Conservation (phyloP, 2,329 filamentous ascomycete genomes). For the Apiospora hydei region DNA sequence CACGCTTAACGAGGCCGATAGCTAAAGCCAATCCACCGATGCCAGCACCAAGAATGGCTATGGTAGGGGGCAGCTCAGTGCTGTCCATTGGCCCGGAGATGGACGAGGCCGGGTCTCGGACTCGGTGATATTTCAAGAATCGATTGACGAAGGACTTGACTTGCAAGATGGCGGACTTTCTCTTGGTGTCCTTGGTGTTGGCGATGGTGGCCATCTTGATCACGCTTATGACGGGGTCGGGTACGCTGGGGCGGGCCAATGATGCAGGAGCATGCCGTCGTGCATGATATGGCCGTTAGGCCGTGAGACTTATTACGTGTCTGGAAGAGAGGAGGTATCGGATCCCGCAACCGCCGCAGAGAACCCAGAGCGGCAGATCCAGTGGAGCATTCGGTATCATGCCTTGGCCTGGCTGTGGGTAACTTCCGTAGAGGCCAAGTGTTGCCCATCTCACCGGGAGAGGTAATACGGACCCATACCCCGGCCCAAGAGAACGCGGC, state of each 20-base stretch:
- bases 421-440: neutral
- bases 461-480: neutral
- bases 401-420: neutral
- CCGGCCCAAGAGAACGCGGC: neutral
- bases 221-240: neutral
- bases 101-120: neutral
- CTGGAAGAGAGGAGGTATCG: neutral
- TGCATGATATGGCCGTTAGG: neutral
- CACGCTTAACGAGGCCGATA: conserved; percentile 40
- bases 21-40: conserved; percentile 41
- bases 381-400: conserved; percentile 7
- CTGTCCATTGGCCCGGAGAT: conserved; percentile 16
- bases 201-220: neutral
- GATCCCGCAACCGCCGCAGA: neutral
- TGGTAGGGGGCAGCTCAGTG: conserved; percentile 26
- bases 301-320: neutral
- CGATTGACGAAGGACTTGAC: conserved; percentile 26
- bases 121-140: conserved; percentile 19
- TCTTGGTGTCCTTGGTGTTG: conserved; percentile 17
- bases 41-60: conserved; percentile 41
- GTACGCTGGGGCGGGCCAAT: neutral
- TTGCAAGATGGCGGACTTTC: conserved; percentile 24
- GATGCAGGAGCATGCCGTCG: neutral
- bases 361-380: neutral
- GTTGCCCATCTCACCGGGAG: conserved; percentile 2